phyloP scores from a whole-genome alignment of 2,329 filamentous ascomycete species.

The Dryadomyces quercivorus region DNA sequence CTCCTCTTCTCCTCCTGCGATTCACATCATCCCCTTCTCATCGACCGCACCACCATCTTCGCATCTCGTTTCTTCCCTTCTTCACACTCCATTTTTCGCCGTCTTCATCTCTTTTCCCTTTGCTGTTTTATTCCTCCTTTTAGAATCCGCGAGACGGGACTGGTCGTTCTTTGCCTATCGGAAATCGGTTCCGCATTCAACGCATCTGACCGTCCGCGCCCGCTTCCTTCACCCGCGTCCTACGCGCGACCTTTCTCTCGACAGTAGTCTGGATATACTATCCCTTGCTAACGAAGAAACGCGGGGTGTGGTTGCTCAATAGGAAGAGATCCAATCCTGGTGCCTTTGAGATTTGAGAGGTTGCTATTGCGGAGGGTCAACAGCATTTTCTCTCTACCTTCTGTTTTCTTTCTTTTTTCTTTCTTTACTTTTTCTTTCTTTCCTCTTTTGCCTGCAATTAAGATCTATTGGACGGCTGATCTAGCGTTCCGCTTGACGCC shows the following conservation, averaged over 20 bases:
- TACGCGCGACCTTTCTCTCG: neutral
- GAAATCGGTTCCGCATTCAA: neutral
- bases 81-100: neutral
- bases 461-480: slow-evolving; percentile 1
- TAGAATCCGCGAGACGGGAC: neutral
- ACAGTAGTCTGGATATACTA: neutral
- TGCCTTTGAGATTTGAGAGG: slow-evolving; percentile 1
- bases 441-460: neutral
- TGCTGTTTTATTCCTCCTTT: neutral
- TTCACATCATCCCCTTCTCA: neutral
- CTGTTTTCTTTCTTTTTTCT: slow-evolving; percentile 2
- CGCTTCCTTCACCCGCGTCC: neutral
- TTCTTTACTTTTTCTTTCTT: neutral
- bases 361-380: slow-evolving; percentile 7
- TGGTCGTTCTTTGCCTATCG: neutral
- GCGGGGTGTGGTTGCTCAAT: neutral
- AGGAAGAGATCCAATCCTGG: slow-evolving; percentile 3
- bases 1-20: neutral
- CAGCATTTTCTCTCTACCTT: slow-evolving; percentile 2
- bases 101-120: neutral
- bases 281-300: neutral
- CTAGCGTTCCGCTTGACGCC: slow-evolving; percentile 3
- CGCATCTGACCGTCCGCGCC: neutral
- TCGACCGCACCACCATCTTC: neutral
- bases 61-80: neutral